A percentile compares a stretch with the other conserved stretches of the same genome.
Evolutionary conservation across 257 asterid species (phyloP).

Genomic region (Jaltomata sinuosa): DNA sequence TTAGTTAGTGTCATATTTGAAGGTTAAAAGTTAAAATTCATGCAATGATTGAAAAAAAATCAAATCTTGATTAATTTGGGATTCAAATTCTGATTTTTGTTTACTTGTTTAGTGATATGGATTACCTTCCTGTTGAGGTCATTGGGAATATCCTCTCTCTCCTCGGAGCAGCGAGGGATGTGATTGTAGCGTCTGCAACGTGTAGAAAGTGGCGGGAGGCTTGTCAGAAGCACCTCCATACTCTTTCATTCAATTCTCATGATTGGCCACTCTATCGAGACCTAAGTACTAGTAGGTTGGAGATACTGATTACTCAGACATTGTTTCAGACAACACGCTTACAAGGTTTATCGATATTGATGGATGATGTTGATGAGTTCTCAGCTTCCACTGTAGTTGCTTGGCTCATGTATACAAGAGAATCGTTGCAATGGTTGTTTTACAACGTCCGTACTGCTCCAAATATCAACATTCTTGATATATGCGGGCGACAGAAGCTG

Average conservation of each 20-base stretch:
- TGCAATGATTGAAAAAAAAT: neutral
- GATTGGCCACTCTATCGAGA: conserved; percentile 79
- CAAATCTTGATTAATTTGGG: neutral
- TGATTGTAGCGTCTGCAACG: conserved; percentile 73
- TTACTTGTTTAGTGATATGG: conserved; percentile 29
- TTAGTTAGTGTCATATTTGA: neutral
- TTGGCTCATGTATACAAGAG: conserved; percentile 88
- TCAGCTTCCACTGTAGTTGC: conserved; percentile 72
- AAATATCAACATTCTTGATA: conserved; percentile 67
- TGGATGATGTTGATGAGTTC: conserved; percentile 79
- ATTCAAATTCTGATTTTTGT: neutral
- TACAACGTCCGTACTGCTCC: conserved; percentile 73
- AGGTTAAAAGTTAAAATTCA: neutral
- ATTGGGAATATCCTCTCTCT: conserved; percentile 71
- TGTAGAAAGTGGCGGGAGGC: conserved; percentile 86
- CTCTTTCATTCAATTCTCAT: conserved; percentile 58
- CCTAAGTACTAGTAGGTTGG: conserved; percentile 42
- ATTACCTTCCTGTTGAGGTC: conserved; percentile 81
- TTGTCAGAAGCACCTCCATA: conserved; percentile 66
- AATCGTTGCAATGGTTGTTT: conserved; percentile 56
- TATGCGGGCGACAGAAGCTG: conserved; percentile 77
- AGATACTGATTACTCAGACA: conserved; percentile 73
- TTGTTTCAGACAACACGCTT: conserved; percentile 61
- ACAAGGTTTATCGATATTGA: conserved; percentile 54
- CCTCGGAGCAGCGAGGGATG: conserved; percentile 71